phyloP scores from a whole-genome alignment of 179 eudicot genomes.

The Beta lomatogona region DNA sequence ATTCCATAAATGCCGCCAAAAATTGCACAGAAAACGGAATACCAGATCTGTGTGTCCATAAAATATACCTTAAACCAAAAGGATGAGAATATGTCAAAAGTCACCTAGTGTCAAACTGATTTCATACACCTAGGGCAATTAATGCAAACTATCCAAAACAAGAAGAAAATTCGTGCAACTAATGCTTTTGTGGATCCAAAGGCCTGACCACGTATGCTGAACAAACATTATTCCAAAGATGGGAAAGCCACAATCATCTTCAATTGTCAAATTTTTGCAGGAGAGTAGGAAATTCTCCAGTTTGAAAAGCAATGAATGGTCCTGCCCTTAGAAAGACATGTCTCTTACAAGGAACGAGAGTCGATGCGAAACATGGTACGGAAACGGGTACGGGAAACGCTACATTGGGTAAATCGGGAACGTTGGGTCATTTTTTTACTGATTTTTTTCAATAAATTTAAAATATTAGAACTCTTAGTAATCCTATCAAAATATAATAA shows the following conservation, averaged over 20 bases:
- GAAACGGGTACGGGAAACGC: too few species aligned
- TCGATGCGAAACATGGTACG: too few species aligned
- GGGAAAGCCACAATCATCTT: background rate
- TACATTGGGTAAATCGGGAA: too few species aligned
- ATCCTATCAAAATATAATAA: too few species aligned
- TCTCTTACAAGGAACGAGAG: too few species aligned
- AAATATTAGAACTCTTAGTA: too few species aligned
- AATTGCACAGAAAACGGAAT: conserved; percentile 88
- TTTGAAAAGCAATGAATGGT: background rate
- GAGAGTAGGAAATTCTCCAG: background rate
- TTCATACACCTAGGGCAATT: background rate
- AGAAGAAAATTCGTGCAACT: background rate
- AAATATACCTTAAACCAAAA: conserved; percentile 68
- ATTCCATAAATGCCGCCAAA: conserved; percentile 95
- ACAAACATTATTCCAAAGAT: background rate
- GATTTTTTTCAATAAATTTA: too few species aligned
- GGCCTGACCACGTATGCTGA: background rate
- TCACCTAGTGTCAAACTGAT: background rate
- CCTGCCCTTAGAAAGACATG: background rate
- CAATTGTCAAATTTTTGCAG: background rate
- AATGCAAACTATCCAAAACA: background rate
- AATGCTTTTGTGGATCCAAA: background rate
- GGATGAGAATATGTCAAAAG: background rate
- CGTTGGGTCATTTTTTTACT: too few species aligned
- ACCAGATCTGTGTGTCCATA: conserved; percentile 99